A percentile compares a stretch with the other conserved stretches of the same genome.
phyloP scores from a whole-genome alignment of 1,139 yeast species.

The Yamadazyma mexicana region DNA sequence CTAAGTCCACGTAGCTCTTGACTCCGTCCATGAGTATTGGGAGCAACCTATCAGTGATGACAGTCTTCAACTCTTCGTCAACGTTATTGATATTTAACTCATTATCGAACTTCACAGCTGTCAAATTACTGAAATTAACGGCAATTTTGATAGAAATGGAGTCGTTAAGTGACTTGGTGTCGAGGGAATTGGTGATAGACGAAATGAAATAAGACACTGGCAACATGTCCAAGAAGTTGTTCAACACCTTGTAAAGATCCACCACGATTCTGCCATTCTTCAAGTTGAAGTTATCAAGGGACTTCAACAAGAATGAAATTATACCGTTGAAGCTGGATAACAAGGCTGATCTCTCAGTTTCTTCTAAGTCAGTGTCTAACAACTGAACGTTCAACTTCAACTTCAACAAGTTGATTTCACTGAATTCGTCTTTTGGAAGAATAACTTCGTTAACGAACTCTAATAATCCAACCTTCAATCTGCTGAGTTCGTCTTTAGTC shows the following conservation, averaged over 20 bases:
- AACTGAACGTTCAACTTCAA: conserved; percentile 59
- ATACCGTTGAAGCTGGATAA: conserved; percentile 46
- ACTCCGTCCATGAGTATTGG: conserved; percentile 51
- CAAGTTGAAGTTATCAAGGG: conserved; percentile 28
- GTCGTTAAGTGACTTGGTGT: conserved; percentile 42
- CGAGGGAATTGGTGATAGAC: conserved; percentile 59
- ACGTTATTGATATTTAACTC: conserved; percentile 47
- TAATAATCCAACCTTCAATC: conserved; percentile 34
- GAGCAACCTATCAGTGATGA: conserved; percentile 45
- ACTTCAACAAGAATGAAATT: conserved; percentile 36
- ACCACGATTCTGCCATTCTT: conserved; percentile 21
- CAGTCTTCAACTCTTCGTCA: conserved; percentile 40
- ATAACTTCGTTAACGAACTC: conserved; percentile 23
- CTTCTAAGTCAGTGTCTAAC: conserved; percentile 43
- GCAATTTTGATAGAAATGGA: conserved; percentile 39
- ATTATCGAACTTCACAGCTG: conserved; percentile 67
- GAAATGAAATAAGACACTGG: conserved; percentile 74
- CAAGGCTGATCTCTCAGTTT: conserved; percentile 26
- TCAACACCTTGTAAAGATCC: conserved; percentile 49
- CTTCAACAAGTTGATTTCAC: conserved; percentile 45
- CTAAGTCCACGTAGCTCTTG: conserved; percentile 37
- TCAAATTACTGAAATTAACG: conserved; percentile 56
- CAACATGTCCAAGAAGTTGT: conserved; percentile 62
- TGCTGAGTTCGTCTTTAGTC: conserved; percentile 47
- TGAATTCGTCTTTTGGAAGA: conserved; percentile 35